A percentile compares a stretch with the other conserved stretches of the same genome.
phyloP scores from a whole-genome alignment of 805 yeast species.

The Ascoidea asiatica region DNA sequence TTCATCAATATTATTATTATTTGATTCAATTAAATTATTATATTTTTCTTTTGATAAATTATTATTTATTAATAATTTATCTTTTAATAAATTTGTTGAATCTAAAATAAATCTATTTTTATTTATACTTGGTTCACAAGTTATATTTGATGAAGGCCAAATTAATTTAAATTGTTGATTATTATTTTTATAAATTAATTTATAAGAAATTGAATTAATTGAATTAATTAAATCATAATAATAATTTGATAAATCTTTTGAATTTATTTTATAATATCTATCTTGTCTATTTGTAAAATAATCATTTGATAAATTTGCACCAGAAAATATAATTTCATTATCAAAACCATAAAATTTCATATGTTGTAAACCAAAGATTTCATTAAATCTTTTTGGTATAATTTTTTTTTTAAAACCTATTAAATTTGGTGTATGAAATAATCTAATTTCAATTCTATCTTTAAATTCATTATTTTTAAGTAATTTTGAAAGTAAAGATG shows the following conservation, averaged over 20 bases:
- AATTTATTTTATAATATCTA: constrained; percentile 66
- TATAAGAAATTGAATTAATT: constrained; percentile 59
- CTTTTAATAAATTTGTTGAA: constrained; percentile 40
- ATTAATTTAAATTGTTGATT: constrained; percentile 38
- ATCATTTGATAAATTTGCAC: constrained; percentile 85
- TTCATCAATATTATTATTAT: constrained; percentile 15
- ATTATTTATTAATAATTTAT: no score
- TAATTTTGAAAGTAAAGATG: constrained; percentile 48
- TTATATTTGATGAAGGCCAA: constrained; percentile 63
- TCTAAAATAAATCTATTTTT: constrained; percentile 36
- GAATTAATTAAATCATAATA: constrained; percentile 60
- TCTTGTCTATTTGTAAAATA: constrained; percentile 94
- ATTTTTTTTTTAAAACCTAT: constrained; percentile 48
- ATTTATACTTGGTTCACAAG: constrained; percentile 55
- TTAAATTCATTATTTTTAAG: constrained; percentile 56
- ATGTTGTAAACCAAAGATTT: constrained; percentile 87
- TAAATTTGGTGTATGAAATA: constrained; percentile 84
- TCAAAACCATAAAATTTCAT: constrained; percentile 96
- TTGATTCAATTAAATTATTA: constrained; percentile 7
- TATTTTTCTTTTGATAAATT: constrained; percentile 40
- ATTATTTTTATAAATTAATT: constrained; percentile 31
- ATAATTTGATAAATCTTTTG: constrained; percentile 48
- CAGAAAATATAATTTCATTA: constrained; percentile 73
- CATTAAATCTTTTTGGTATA: constrained; percentile 78
- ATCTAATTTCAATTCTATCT: constrained; percentile 59